Conservation (phyloP, 1,139 yeast genomes). For the Taphrina betulina region DNA sequence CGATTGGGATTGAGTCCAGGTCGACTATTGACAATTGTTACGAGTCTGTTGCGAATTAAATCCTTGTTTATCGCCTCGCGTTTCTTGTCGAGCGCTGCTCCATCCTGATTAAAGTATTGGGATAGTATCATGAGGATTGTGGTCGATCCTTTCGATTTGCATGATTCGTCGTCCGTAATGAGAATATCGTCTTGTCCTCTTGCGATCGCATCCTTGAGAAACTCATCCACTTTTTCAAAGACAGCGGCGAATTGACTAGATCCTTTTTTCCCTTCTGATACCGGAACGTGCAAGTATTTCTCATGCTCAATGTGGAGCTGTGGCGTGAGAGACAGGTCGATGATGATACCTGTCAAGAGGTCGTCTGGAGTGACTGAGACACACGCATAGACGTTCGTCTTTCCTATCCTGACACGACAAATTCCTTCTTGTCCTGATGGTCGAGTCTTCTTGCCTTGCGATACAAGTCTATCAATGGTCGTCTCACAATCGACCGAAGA, state of each 20-base stretch:
- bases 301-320: not conserved
- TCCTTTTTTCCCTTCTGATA: conserved; percentile 9
- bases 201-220: not conserved
- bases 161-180: conserved; percentile 57
- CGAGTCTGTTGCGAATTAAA: conserved; percentile 58
- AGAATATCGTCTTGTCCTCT: conserved; percentile 30
- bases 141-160: conserved; percentile 57
- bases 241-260: not conserved
- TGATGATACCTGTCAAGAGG: not conserved
- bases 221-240: conserved; percentile 10
- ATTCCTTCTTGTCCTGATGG: not conserved
- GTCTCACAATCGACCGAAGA: conserved; percentile 29
- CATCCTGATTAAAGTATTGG: conserved; percentile 49
- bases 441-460: not conserved
- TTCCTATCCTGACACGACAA: not conserved
- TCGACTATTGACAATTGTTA: conserved; percentile 48
- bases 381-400: not conserved
- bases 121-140: conserved; percentile 54
- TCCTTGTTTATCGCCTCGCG: conserved; percentile 43
- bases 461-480: conserved; percentile 4
- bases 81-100: conserved; percentile 43
- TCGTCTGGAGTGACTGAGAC: not conserved
- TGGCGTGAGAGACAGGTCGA: conserved; percentile 1
- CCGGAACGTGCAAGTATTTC: not conserved
- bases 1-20: conserved; percentile 70